Evolutionary conservation across 2,329 filamentous ascomycete genomes (phyloP).

Genomic region (Orbilia oligospora): DNA sequence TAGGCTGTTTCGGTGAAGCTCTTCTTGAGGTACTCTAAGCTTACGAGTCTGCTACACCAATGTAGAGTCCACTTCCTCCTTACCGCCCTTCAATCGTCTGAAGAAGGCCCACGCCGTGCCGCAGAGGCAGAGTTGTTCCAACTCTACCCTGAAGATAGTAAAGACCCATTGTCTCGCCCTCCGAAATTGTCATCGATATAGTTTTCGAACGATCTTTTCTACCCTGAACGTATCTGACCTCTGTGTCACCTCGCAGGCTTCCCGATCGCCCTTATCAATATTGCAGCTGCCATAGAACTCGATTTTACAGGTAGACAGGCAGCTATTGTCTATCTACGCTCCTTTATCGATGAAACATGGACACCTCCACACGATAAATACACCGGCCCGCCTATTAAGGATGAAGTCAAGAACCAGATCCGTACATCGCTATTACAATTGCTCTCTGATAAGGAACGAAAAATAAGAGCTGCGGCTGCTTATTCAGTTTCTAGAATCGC

Average conservation of each 20-base stretch:
- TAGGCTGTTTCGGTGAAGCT: conserved; percentile 4
- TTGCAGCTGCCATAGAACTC: conserved; percentile 82
- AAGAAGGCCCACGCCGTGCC: conserved; percentile 82
- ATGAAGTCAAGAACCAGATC: conserved; percentile 80
- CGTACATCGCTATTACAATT: conserved; percentile 82
- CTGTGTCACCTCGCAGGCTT: conserved; percentile 71
- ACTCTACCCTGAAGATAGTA: conserved; percentile 74
- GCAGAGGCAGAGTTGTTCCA: conserved; percentile 86
- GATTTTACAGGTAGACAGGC: conserved; percentile 84
- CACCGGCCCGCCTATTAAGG: conserved; percentile 76
- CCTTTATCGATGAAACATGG: conserved; percentile 89
- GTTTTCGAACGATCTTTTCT: conserved; percentile 68
- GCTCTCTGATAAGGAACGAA: conserved; percentile 81
- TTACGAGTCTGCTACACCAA: not conserved
- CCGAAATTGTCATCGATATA: conserved; percentile 62
- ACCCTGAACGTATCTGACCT: conserved; percentile 14
- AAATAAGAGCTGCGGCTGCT: conserved; percentile 89
- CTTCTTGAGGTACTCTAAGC: not conserved
- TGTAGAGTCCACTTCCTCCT: conserved; percentile 82
- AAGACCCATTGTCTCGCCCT: conserved; percentile 21
- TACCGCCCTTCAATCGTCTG: conserved; percentile 84
- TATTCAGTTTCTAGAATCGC: conserved; percentile 94
- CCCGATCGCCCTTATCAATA: conserved; percentile 82
- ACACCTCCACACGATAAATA: conserved; percentile 80
- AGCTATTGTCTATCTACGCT: conserved; percentile 83